A percentile compares a stretch with the other conserved stretches of the same genome.
phyloP scores from a whole-genome alignment of 1,284 basidiomycete genomes.

The Pholiota adiposa region DNA sequence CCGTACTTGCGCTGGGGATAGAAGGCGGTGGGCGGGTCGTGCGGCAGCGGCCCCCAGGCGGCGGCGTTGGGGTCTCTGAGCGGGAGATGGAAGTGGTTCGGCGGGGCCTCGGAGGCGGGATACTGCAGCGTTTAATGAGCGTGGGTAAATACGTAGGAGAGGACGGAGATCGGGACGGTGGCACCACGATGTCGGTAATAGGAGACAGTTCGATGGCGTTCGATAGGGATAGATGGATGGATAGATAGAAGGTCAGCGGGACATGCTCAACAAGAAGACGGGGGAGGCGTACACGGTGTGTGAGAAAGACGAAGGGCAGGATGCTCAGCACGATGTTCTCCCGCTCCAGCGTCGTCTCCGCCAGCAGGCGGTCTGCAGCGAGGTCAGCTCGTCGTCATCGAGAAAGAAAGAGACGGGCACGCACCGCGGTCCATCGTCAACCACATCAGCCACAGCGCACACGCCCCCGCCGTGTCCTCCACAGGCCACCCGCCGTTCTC shows the following conservation, averaged over 20 bases:
- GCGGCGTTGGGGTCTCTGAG: conserved; percentile 24
- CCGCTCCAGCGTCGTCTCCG: conserved; percentile 42
- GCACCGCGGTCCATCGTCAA: conserved; percentile 55
- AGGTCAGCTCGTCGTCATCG: neutral
- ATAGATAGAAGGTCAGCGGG: neutral
- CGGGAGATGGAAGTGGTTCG: conserved; percentile 61
- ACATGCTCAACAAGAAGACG: neutral
- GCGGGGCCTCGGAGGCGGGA: conserved; percentile 58
- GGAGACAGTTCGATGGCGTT: too few species aligned
- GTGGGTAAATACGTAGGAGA: neutral
- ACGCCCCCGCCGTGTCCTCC: conserved; percentile 51
- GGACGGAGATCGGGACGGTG: neutral
- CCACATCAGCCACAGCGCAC: conserved; percentile 70
- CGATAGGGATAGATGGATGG: neutral
- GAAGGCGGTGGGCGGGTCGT: conserved; percentile 8
- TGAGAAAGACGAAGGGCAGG: conserved; percentile 60
- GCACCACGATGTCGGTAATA: conserved; percentile 14
- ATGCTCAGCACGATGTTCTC: conserved; percentile 53
- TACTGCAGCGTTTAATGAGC: conserved; percentile 42
- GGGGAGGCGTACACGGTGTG: conserved; percentile 47
- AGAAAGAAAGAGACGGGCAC: conserved; percentile 7
- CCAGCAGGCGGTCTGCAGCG: conserved; percentile 48
- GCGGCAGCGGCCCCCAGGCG: neutral
- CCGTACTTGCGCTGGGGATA: neutral
- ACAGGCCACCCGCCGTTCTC: conserved; percentile 56